phyloP scores from a whole-genome alignment of 768 basidiomycete genomes.

The Lactarius hengduanensis region DNA sequence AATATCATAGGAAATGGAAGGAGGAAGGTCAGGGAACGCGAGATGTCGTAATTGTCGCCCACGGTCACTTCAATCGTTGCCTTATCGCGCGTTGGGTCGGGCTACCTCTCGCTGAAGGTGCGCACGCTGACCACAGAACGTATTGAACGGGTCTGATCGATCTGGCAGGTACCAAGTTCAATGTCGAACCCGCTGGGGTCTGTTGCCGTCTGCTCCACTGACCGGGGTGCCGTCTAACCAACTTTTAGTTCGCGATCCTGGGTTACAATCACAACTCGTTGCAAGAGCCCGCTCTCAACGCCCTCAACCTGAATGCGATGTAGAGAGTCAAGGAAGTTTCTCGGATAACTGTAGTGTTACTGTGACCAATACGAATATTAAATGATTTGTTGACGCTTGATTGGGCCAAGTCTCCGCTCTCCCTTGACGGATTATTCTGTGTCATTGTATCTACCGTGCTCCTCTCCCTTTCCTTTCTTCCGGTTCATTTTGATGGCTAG shows the following conservation, averaged over 20 bases:
- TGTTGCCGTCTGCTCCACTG: constrained; percentile 12
- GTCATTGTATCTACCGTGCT: not conserved
- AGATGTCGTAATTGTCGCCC: constrained; percentile 87
- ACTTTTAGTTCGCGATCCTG: constrained; percentile 64
- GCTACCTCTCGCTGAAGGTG: constrained; percentile 60
- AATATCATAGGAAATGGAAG: constrained; percentile 67
- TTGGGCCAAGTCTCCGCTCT: constrained; percentile 11
- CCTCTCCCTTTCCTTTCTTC: constrained; percentile 18
- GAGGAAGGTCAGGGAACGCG: constrained; percentile 65
- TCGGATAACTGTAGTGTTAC: not conserved
- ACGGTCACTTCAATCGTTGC: constrained; percentile 79
- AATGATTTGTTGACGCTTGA: constrained; percentile 27
- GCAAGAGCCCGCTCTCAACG: constrained; percentile 74
- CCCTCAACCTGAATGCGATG: constrained; percentile 54
- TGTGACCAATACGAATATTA: not conserved
- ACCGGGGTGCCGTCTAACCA: not conserved
- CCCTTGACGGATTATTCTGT: too few species aligned
- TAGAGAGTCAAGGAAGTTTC: not conserved
- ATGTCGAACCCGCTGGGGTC: constrained; percentile 28
- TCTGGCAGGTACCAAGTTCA: constrained; percentile 22
- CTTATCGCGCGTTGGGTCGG: constrained; percentile 82
- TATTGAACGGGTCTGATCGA: constrained; percentile 13
- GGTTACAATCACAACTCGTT: constrained; percentile 82
- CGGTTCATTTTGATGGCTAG: constrained; percentile 24
- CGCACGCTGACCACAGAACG: not conserved